Base-by-base conservation (phyloP, 345 rosid species). In the Abelmoschus esculentus region DNA sequence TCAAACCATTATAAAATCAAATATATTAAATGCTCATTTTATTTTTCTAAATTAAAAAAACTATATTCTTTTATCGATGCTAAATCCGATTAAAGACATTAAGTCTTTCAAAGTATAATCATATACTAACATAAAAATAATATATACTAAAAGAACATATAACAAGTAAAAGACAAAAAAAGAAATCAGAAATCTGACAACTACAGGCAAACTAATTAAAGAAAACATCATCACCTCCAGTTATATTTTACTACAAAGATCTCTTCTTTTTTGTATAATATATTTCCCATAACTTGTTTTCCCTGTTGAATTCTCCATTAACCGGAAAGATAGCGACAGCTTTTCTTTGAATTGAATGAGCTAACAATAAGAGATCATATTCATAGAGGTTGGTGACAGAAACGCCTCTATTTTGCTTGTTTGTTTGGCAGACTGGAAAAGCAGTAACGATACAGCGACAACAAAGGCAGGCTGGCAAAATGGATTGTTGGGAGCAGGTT, bases 191-290 rank as follows among this genome's bases (percentile, higher is more conserved):
- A 31, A 31, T 40, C 79, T 72, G 75, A 79, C 78, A 72, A 68
- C 74, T 73, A 75, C 75, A 76, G 77, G 67, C 82, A 76, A 77
- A 71, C 80, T 77, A 77, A 71, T 79, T 77, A 72, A 77, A 71
- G 57, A 65, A 77, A 80, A 68, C 26, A 56, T 10, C 34, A 56
- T 26, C 61, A 56, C 22, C 34, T 22, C 31, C 60, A 19, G 6
- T 55, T 19, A 8, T 9, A 12, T 22, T 19, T 22, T 22, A 22
- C 32, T 22, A 55, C 31, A 22, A 29, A 13, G 14, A 3, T 8
- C 14, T 58, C 26, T 22, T 22, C 26, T 13, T 29, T 26, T 77
- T 31, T 3, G 32, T 31, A 31, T 31, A 31, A 31, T 31, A 31
- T 31, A 31, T 2, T 31, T 31, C 32, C 32, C 32, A 31, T 31